Evolutionary conservation across 495 filamentous ascomycete genomes (phyloP).

Genomic region (Neurospora discreta): DNA sequence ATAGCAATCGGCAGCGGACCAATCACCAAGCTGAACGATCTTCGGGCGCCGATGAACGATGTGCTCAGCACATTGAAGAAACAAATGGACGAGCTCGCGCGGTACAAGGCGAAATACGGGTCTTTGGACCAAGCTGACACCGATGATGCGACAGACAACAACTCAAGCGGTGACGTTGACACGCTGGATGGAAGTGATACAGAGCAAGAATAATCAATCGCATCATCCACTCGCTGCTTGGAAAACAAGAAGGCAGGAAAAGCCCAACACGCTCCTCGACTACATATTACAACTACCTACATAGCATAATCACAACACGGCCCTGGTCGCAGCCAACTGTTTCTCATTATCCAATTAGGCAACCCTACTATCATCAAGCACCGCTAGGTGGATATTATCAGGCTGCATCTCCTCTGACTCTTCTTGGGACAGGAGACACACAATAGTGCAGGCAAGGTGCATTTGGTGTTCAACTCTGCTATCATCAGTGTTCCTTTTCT

Average conservation of each 20-base stretch:
- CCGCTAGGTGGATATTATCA: background rate
- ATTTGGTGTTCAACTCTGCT: background rate
- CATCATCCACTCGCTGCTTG: background rate
- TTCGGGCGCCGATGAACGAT: slow-evolving; percentile 38
- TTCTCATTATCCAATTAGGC: background rate
- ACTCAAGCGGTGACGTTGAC: background rate
- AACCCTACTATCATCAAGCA: background rate
- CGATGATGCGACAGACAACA: background rate
- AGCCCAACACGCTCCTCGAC: background rate
- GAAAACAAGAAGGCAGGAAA: background rate
- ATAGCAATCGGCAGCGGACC: slow-evolving; percentile 37
- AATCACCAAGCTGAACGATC: slow-evolving; percentile 30
- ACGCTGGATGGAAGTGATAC: slow-evolving; percentile 17
- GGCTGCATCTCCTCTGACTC: background rate
- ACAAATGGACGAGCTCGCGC: slow-evolving; percentile 35
- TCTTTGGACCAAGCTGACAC: slow-evolving; percentile 10
- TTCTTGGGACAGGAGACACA: background rate
- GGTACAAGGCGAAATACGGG: slow-evolving; percentile 37
- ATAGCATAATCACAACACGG: background rate
- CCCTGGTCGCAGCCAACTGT: background rate
- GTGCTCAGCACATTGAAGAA: slow-evolving; percentile 30
- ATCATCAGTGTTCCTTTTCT: background rate
- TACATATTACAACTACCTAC: background rate
- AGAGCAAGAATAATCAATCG: slow-evolving; percentile 18
- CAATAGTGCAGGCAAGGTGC: background rate